A percentile compares a stretch with the other conserved stretches of the same genome.
Evolutionary conservation across 192 early-diverging fungal species (phyloP).

Genomic region (Podila minutissima): DNA sequence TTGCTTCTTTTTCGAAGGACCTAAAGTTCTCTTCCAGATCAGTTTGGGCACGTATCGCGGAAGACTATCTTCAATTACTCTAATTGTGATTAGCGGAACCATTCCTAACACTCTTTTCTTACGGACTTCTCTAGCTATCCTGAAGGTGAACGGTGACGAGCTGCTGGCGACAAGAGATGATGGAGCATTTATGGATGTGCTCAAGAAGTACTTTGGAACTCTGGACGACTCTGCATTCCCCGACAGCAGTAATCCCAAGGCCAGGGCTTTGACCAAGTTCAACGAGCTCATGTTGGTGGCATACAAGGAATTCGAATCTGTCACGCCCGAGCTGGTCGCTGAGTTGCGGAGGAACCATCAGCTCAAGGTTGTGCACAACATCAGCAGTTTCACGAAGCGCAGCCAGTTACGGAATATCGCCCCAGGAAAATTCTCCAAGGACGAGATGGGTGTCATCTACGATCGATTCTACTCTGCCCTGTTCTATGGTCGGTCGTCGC

Average conservation of each 20-base stretch:
- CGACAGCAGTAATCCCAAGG: slow-evolving; percentile 60
- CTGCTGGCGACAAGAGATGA: slow-evolving; percentile 75
- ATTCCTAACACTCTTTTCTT: not conserved
- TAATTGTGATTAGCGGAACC: not conserved
- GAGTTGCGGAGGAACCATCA: slow-evolving; percentile 87
- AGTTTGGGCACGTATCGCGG: slow-evolving; percentile 57
- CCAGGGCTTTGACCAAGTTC: slow-evolving; percentile 79
- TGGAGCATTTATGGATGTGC: slow-evolving; percentile 79
- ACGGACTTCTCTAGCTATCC: slow-evolving; percentile 65
- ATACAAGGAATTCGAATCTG: slow-evolving; percentile 88
- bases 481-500: slow-evolving; percentile 64
- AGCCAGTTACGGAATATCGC: slow-evolving; percentile 85
- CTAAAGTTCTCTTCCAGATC: slow-evolving; percentile 95
- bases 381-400: slow-evolving; percentile 93
- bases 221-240: slow-evolving; percentile 82
- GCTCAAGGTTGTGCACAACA: slow-evolving; percentile 90
- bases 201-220: slow-evolving; percentile 88
- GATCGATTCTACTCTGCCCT: slow-evolving; percentile 88
- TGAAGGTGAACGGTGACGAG: slow-evolving; percentile 92
- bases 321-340: slow-evolving; percentile 79
- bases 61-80: not conserved
- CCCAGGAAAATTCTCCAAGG: slow-evolving; percentile 82
- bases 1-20: slow-evolving; percentile 98
- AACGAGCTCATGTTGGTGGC: slow-evolving; percentile 92
- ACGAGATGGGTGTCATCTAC: slow-evolving; percentile 88